phyloP scores from a whole-genome alignment of 2,329 filamentous ascomycete species.

The Pestalotiopsis sp. region DNA sequence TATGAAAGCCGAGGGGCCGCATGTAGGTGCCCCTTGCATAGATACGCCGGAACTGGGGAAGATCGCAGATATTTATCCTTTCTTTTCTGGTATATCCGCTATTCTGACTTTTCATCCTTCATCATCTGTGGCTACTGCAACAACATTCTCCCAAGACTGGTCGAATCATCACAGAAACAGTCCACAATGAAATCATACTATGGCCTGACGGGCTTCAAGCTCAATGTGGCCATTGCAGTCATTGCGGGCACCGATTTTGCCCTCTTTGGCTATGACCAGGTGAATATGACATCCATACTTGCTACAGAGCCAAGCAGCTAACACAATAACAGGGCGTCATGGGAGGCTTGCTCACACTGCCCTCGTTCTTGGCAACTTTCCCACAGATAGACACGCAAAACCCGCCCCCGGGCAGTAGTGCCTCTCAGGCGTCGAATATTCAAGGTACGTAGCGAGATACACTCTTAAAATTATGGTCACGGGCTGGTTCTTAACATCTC shows the following conservation, averaged over 20 bases:
- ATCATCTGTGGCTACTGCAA: not conserved
- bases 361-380: constrained; percentile 14
- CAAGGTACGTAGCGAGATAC: constrained; percentile 6
- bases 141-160: not conserved
- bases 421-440: constrained; percentile 14
- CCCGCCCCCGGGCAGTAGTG: constrained; percentile 13
- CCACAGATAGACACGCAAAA: constrained; percentile 14
- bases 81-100: not conserved
- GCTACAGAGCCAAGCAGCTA: not conserved
- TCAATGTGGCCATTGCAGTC: constrained; percentile 17
- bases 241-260: constrained; percentile 18
- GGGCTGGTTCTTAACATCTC: not conserved
- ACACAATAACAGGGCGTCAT: not conserved
- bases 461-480: not conserved
- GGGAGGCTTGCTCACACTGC: constrained; percentile 1
- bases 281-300: not conserved
- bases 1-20: not conserved
- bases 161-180: not conserved
- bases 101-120: not conserved
- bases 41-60: not conserved
- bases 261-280: constrained; percentile 18
- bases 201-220: constrained; percentile 13
- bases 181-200: constrained; percentile 13
- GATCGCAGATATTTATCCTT: not conserved
- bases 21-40: not conserved